phyloP scores from a whole-genome alignment of 2,329 filamentous ascomycete species.

The Drechmeria coniospora region DNA sequence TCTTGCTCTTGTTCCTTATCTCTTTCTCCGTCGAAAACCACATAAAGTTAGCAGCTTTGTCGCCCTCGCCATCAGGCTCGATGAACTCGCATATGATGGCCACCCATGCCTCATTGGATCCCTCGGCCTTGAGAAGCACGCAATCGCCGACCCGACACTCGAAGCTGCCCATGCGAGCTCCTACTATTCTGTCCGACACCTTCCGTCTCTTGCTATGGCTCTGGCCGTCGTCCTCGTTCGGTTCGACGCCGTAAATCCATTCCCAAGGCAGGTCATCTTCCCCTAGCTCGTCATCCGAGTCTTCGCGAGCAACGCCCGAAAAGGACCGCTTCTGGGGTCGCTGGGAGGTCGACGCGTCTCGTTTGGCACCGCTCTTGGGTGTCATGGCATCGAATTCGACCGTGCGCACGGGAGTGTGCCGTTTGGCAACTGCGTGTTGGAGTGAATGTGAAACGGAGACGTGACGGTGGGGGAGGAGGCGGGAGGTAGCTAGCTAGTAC shows the following conservation, averaged over 20 bases:
- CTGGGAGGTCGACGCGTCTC: slow-evolving; percentile 7
- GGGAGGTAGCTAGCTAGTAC: no score
- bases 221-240: slow-evolving; percentile 10
- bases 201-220: slow-evolving; percentile 21
- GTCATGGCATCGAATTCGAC: no score
- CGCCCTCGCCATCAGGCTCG: slow-evolving; percentile 46
- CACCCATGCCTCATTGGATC: slow-evolving; percentile 78
- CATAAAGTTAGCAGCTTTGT: slow-evolving; percentile 77
- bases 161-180: slow-evolving; percentile 69
- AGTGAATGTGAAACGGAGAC: no score
- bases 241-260: slow-evolving; percentile 50
- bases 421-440: background rate
- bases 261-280: slow-evolving; percentile 60
- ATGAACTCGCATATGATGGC: slow-evolving; percentile 75
- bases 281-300: slow-evolving; percentile 79
- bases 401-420: slow-evolving; percentile 4
- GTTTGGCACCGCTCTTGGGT: slow-evolving; percentile 7
- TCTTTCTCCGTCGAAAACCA: slow-evolving; percentile 93
- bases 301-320: slow-evolving; percentile 52
- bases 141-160: slow-evolving; percentile 69
- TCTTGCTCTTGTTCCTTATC: slow-evolving; percentile 69
- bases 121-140: slow-evolving; percentile 77
- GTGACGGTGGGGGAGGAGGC: no score
- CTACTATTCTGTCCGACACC: slow-evolving; percentile 44
- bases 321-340: slow-evolving; percentile 7